phyloP scores from a whole-genome alignment of 23 red algal genomes.

The Gracilariopsis chorda region DNA sequence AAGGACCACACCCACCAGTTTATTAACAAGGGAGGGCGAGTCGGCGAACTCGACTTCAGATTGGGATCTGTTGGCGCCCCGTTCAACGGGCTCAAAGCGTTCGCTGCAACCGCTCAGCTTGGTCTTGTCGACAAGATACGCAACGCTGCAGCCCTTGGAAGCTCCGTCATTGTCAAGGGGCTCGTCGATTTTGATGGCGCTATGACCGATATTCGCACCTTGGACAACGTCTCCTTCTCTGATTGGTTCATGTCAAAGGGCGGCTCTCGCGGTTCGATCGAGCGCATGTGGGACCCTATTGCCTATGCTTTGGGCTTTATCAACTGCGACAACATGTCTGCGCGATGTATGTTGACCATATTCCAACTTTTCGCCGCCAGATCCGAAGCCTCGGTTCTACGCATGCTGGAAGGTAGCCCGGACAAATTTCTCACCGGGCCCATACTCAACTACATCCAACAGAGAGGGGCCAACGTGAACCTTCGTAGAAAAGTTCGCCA shows the following conservation, averaged over 20 bases:
- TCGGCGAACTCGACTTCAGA: conserved; percentile 85
- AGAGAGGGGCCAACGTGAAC: conserved; percentile 53
- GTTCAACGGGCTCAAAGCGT: conserved; percentile 97
- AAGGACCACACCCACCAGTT: conserved; percentile 92
- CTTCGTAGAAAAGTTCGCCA: conserved; percentile 51
- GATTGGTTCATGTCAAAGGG: conserved; percentile 89
- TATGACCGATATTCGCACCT: conserved; percentile 83
- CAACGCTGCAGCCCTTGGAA: conserved; percentile 81
- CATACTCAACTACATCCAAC: conserved; percentile 81
- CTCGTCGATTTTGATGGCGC: conserved; percentile 93
- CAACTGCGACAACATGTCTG: conserved; percentile 86
- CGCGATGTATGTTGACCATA: conserved; percentile 95
- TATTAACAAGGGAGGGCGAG: conserved; percentile 68
- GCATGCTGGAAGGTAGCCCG: conserved; percentile 90
- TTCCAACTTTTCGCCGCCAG: conserved; percentile 89
- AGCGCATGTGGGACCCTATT: conserved; percentile 94
- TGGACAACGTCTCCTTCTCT: conserved; percentile 87
- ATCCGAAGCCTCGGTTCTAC: conserved; percentile 73
- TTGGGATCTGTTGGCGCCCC: conserved; percentile 81
- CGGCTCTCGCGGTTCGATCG: conserved; percentile 65
- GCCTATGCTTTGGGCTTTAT: conserved; percentile 95
- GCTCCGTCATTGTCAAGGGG: conserved; percentile 72
- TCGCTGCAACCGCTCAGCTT: conserved; percentile 85
- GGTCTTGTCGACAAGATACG: conserved; percentile 72
- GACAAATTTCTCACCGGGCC: conserved; percentile 73